Conservation (phyloP, 495 filamentous ascomycete genomes). For the Platismatia glauca region DNA sequence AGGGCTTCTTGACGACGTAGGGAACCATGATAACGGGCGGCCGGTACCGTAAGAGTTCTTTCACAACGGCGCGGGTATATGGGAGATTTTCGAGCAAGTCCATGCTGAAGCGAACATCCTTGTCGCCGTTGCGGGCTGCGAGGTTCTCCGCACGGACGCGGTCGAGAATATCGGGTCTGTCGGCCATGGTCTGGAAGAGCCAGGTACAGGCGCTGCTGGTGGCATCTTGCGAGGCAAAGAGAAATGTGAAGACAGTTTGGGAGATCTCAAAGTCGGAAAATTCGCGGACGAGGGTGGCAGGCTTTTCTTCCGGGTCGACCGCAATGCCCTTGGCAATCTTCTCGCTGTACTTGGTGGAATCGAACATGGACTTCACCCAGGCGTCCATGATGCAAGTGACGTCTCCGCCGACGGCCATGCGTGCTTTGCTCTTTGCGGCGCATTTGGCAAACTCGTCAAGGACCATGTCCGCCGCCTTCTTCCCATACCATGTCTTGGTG, state of each 20-base stretch:
- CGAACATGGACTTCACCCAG: constrained; percentile 80
- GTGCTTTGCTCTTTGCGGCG: constrained; percentile 82
- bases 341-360: constrained; percentile 70
- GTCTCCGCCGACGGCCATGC: constrained; percentile 85
- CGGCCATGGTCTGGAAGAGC: constrained; percentile 91
- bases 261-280: constrained; percentile 91
- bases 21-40: constrained; percentile 98
- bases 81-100: constrained; percentile 80
- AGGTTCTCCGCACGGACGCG: constrained; percentile 90
- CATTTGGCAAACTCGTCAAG: constrained; percentile 84
- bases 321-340: constrained; percentile 57
- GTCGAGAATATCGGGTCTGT: constrained; percentile 84
- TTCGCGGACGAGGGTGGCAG: constrained; percentile 66
- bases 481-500: constrained; percentile 95
- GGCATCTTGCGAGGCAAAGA: constrained; percentile 96
- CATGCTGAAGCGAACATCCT: constrained; percentile 58
- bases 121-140: constrained; percentile 65
- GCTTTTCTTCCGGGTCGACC: constrained; percentile 67
- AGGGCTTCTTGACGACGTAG: constrained; percentile 88
- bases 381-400: constrained; percentile 87
- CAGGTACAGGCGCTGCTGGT: constrained; percentile 88
- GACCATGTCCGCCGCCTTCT: constrained; percentile 90
- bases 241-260: constrained; percentile 93
- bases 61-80: constrained; percentile 87
- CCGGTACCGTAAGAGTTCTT: constrained; percentile 89